Evolutionary conservation across 2,329 filamentous ascomycete species (phyloP), one percentile per base, ranked within the genome.

Genomic region (Phyllosticta paracitricarpa): DNA sequence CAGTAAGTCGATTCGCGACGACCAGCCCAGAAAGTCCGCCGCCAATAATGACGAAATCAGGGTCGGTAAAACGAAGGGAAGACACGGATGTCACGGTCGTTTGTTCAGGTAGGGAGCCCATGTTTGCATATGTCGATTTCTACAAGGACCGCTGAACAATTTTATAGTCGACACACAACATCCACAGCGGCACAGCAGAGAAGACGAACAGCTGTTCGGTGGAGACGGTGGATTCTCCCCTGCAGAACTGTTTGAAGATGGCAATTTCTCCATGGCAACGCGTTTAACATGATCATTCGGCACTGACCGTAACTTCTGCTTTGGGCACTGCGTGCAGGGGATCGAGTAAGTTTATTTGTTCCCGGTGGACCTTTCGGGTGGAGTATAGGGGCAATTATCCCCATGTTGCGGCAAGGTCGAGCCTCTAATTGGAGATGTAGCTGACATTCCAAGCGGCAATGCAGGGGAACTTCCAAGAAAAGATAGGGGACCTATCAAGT

Each of bases 1-100:
- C 69, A 26, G 71, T 67, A 8, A 76, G 64, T 14, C 65, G 64
- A 22, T 60, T 61, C 9, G 64, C 65, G 26, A 63, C 61, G 6
- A 64, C 61, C 19, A 66, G 59, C 19, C 65, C 64, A 9, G 64
- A 62, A 19, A 62, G 58, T 19, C 65, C 65, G 26, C 65, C 65
- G 17, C 65, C 65, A 22, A 65, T 58, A 4, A 66, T 33, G 19
- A 62, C 52, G 33, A 52, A 62, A 19, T 62, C 59, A 3, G 40
- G 40, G 40, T 48, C 40, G 40, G 40, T n/a, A n/a, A 48, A 48
- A n/a, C 40, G 40, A 48, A 48, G 40, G n/a, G 40, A 48, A 48
- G 40, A n/a, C 12, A 48, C 40, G 7, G 40, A 48, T 7, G 40
- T 48, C 40, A n/a, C 40, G 7, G 17, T 48, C 12, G 17, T 48